These are phyloP conservation scores for Thalassiosira hispida DNA, from an alignment of 352 stramenopile genomes.

Conservation along the genomic window DNA sequence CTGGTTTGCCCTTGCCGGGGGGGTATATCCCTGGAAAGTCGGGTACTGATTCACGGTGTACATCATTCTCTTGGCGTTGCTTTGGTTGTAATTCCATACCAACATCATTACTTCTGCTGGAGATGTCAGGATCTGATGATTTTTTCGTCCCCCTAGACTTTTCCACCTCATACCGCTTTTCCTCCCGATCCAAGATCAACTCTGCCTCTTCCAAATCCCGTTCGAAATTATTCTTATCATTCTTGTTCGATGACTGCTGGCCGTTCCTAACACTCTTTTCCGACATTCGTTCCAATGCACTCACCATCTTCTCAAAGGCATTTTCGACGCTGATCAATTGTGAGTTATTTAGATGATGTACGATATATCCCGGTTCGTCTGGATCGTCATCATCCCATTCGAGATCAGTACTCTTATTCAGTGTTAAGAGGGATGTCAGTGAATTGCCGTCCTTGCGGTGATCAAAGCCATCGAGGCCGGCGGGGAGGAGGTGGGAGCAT, in stretches of 20 bases:
- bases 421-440: slow-evolving; percentile 15
- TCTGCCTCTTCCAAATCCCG: slow-evolving; percentile 75
- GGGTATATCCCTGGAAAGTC: slow-evolving; percentile 73
- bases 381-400: slow-evolving; percentile 76
- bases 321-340: slow-evolving; percentile 69
- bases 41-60: slow-evolving; percentile 43
- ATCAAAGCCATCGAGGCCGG: slow-evolving; percentile 52
- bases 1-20: slow-evolving; percentile 70
- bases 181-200: slow-evolving; percentile 69
- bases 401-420: slow-evolving; percentile 25
- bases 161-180: slow-evolving; percentile 41
- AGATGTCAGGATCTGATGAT: no score
- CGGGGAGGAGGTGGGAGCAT: slow-evolving; percentile 73
- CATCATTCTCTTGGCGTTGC: slow-evolving; percentile 19
- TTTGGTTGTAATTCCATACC: slow-evolving; percentile 13
- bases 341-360: slow-evolving; percentile 70
- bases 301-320: slow-evolving; percentile 72
- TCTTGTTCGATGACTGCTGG: neutral
- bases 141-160: no score
- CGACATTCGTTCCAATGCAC: slow-evolving; percentile 35
- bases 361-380: slow-evolving; percentile 76
- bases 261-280: slow-evolving; percentile 43
- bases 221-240: slow-evolving; percentile 67
- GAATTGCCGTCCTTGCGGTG: slow-evolving; percentile 6
- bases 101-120: neutral